These are phyloP conservation scores for Trichoderma gracile DNA, from an alignment of 2,329 filamentous ascomycete species.

Conservation along the genomic window DNA sequence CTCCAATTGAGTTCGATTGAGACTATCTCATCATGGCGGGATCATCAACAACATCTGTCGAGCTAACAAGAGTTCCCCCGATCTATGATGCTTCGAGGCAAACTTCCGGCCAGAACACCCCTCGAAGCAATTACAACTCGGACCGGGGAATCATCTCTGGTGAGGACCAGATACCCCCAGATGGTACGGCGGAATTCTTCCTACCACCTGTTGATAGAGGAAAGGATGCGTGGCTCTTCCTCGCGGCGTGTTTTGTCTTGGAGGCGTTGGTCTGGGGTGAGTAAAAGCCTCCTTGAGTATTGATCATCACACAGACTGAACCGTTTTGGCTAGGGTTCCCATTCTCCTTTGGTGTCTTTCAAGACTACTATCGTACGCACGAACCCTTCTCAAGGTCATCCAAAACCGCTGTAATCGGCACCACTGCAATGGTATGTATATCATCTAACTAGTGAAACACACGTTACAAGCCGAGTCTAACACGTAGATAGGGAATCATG, in stretches of 20 bases:
- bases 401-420: constrained; percentile 60
- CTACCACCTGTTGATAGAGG: constrained; percentile 38
- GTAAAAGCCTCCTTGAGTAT: not conserved
- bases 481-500: constrained; percentile 50
- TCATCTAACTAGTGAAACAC: no score
- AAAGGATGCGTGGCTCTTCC: constrained; percentile 40
- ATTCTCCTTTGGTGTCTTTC: constrained; percentile 66
- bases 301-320: not conserved
- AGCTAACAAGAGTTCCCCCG: not conserved
- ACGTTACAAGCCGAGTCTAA: not conserved
- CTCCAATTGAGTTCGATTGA: not conserved
- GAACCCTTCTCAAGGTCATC: constrained; percentile 53
- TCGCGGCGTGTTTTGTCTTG: constrained; percentile 37
- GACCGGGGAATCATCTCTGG: not conserved
- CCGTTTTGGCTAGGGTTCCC: constrained; percentile 56
- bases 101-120: not conserved
- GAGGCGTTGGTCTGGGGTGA: constrained; percentile 41
- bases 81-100: not conserved
- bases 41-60: not conserved
- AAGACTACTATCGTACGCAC: constrained; percentile 61
- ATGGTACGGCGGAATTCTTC: constrained; percentile 27
- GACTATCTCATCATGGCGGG: not conserved
- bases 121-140: constrained; percentile 10
- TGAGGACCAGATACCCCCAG: constrained; percentile 3
- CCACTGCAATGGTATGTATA: constrained; percentile 57